Conservation (phyloP, 1,284 basidiomycete species). For the Trichosporon coremiiforme region DNA sequence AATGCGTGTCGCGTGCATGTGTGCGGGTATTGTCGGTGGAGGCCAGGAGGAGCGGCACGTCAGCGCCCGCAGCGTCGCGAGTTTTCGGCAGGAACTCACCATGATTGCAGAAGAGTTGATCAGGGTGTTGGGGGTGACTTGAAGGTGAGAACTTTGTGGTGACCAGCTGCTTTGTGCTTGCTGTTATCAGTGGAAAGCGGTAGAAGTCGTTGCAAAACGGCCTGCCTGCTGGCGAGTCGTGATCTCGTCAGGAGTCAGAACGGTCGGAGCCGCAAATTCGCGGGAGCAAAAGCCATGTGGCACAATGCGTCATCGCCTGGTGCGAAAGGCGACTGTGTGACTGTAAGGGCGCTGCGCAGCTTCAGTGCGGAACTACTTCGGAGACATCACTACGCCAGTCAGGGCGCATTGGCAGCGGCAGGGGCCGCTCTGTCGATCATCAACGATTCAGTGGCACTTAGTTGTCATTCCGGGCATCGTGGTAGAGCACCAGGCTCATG, state of each 20-base stretch:
- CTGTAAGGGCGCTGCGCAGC: no score
- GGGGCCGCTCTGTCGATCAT: constrained; percentile 1
- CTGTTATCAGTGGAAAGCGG: constrained; percentile 7
- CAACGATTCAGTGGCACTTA: neutral
- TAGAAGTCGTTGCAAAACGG: constrained; percentile 17
- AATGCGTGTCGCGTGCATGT: neutral
- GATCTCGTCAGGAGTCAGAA: constrained; percentile 14
- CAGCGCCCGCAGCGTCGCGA: constrained; percentile 7
- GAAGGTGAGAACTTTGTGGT: neutral
- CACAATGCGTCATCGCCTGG: constrained; percentile 9
- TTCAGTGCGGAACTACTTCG: constrained; percentile 3
- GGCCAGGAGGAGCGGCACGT: neutral
- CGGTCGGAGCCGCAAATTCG: constrained; percentile 19
- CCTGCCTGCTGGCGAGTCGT: neutral
- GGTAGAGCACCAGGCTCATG: constrained; percentile 16
- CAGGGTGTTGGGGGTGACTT: neutral
- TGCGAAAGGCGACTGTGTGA: neutral
- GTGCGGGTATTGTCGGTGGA: neutral
- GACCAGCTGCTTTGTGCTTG: constrained; percentile 12
- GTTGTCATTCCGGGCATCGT: no score
- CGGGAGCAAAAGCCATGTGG: constrained; percentile 17
- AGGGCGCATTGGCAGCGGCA: no score
- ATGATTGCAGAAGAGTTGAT: constrained; percentile 15
- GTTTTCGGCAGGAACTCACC: neutral
- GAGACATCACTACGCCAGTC: neutral